Conservation (phyloP, 2,329 filamentous ascomycete genomes). For the Pseudogymnoascus sp. region DNA sequence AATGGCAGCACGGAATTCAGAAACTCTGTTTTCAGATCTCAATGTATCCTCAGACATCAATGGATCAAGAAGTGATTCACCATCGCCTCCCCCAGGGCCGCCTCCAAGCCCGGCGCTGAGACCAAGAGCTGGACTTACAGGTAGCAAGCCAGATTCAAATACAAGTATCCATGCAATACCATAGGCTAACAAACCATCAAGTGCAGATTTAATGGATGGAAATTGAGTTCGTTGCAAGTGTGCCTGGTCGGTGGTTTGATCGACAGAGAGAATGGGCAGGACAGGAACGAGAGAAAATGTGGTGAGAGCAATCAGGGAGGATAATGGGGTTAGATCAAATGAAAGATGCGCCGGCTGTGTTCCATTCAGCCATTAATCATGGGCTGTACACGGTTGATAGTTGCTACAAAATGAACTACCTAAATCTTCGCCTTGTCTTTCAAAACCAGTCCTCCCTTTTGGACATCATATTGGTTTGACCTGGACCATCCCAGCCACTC, state of each 20-base stretch:
- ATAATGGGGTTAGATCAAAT: not conserved
- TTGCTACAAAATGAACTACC: constrained; percentile 13
- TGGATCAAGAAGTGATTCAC: constrained; percentile 31
- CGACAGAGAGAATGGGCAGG: not conserved
- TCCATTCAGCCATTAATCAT: not conserved
- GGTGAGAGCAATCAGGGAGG: not conserved
- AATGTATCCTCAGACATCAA: constrained; percentile 9
- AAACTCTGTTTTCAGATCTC: not conserved
- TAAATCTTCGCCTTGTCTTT: constrained; percentile 37
- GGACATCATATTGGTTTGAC: constrained; percentile 62
- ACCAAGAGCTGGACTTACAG: constrained; percentile 13
- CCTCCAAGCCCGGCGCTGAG: constrained; percentile 29
- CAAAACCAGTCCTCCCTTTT: constrained; percentile 52
- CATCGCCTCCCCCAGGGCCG: constrained; percentile 33
- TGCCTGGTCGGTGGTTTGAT: not conserved
- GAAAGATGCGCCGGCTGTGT: not conserved
- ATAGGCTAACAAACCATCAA: not conserved
- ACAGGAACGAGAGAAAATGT: not conserved
- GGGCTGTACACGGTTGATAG: not conserved
- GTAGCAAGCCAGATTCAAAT: constrained; percentile 2
- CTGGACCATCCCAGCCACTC: constrained; percentile 72
- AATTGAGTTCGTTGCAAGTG: not conserved
- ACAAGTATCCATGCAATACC: not conserved
- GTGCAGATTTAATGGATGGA: not conserved
- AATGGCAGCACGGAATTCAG: not conserved